Evolutionary conservation across 2,329 filamentous ascomycete genomes (phyloP).

Genomic region (Aureobasidium sp.): DNA sequence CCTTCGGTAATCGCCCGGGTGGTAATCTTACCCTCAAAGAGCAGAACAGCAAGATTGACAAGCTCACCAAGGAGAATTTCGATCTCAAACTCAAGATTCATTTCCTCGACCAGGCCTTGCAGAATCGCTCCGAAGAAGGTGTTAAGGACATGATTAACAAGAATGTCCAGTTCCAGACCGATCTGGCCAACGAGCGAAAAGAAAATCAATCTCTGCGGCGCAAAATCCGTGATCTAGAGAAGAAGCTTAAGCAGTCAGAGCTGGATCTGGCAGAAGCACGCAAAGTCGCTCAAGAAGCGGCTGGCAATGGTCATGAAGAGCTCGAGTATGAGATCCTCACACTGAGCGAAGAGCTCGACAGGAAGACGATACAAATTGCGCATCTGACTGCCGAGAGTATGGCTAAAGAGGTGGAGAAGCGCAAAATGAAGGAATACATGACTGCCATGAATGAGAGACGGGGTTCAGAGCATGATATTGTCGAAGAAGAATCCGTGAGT

Average conservation of each 20-base stretch:
- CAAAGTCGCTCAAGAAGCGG: conserved; percentile 33
- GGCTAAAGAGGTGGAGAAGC: conserved; percentile 73
- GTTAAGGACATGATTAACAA: conserved; percentile 97
- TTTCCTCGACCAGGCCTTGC: conserved; percentile 87
- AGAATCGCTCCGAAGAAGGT: conserved; percentile 89
- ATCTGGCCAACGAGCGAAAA: conserved; percentile 77
- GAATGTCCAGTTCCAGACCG: conserved; percentile 91
- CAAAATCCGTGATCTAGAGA: conserved; percentile 78
- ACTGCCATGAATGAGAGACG: conserved; percentile 51
- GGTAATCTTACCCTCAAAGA: conserved; percentile 76
- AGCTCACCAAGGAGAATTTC: conserved; percentile 95
- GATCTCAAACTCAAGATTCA: conserved; percentile 96
- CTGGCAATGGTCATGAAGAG: conserved; percentile 43
- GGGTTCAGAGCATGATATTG: conserved; percentile 29
- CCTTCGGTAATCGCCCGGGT: conserved; percentile 20
- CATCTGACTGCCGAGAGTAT: conserved; percentile 70
- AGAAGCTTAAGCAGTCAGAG: conserved; percentile 55
- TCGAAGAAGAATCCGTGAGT: conserved; percentile 29
- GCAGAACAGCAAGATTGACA: conserved; percentile 94
- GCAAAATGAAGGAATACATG: conserved; percentile 75
- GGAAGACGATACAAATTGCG: conserved; percentile 76
- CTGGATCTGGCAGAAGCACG: conserved; percentile 43
- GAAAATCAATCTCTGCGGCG: conserved; percentile 79
- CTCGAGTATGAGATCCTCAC: conserved; percentile 81
- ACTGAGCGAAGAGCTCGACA: conserved; percentile 75